Conservation (phyloP, 106 monocot species). For the Ottelia alismoides region DNA sequence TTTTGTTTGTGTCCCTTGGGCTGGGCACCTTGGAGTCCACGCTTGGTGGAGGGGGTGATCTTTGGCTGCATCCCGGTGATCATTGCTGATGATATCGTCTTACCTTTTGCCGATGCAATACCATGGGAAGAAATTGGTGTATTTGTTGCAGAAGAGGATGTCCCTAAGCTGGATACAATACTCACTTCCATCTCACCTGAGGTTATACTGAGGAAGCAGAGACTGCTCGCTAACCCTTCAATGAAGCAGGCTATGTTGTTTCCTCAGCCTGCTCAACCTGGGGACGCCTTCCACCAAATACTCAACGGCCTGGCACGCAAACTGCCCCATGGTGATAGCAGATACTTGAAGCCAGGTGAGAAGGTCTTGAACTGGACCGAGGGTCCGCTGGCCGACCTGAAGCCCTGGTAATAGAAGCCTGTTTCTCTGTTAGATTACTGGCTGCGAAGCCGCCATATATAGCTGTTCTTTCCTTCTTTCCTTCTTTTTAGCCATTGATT, state of each 20-base stretch:
- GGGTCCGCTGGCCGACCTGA: conserved; percentile 52
- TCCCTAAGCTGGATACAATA: conserved; percentile 59
- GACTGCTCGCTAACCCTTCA: conserved; percentile 68
- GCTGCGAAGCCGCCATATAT: too few relatives aligned
- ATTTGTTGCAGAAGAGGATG: conserved; percentile 60
- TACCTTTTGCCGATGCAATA: conserved; percentile 65
- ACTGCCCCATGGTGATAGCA: conserved; percentile 36
- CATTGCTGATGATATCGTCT: conserved; percentile 63
- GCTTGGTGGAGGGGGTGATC: conserved; percentile 55
- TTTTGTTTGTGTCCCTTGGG: conserved; percentile 81
- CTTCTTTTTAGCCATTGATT: too few relatives aligned
- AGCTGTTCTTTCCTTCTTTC: too few relatives aligned
- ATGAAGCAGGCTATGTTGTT: conserved; percentile 91
- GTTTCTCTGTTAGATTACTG: too few relatives aligned
- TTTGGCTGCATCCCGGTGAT: conserved; percentile 78
- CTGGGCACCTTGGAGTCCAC: conserved; percentile 79
- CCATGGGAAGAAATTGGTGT: conserved; percentile 78
- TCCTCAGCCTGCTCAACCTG: conserved; percentile 62
- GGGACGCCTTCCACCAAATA: conserved; percentile 84
- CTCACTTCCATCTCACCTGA: conserved; percentile 50
- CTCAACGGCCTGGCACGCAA: conserved; percentile 70
- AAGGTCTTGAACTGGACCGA: conserved; percentile 63
- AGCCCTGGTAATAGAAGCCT: too few relatives aligned
- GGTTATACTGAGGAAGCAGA: conserved; percentile 62
- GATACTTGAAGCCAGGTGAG: conserved; percentile 40